These are phyloP conservation scores for Rhizopus microsporus DNA, from an alignment of 371 early-diverging fungal genomes.

Conservation along the genomic window DNA sequence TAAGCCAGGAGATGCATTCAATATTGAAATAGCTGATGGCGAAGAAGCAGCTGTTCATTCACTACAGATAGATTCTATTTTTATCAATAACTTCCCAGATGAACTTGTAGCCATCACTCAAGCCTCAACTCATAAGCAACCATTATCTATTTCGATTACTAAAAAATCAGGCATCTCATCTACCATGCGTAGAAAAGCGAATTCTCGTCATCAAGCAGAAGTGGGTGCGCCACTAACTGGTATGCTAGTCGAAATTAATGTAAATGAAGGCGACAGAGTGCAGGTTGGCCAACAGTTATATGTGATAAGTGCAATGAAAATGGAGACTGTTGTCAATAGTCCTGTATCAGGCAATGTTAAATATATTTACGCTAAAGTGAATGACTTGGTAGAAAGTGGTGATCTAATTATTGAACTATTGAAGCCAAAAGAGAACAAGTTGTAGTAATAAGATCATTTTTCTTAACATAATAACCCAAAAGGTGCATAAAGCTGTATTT, in stretches of 20 bases:
- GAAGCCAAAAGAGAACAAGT: slow-evolving; percentile 31
- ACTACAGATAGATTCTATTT: slow-evolving; percentile 35
- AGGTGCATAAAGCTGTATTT: no score
- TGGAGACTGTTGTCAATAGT: slow-evolving; percentile 43
- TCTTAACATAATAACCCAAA: no score
- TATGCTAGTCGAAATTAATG: slow-evolving; percentile 41
- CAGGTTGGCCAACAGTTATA: slow-evolving; percentile 33
- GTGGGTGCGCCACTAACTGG: slow-evolving; percentile 44
- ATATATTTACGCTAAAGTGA: slow-evolving; percentile 23
- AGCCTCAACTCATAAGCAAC: slow-evolving; percentile 15
- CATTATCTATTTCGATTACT: slow-evolving; percentile 24
- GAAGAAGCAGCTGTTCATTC: slow-evolving; percentile 19
- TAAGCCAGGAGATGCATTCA: slow-evolving; percentile 45
- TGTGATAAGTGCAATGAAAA: slow-evolving; percentile 51
- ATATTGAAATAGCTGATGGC: slow-evolving; percentile 24
- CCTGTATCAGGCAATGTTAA: slow-evolving; percentile 27
- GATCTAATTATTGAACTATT: slow-evolving; percentile 36
- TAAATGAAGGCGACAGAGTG: slow-evolving; percentile 32
- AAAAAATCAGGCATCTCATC: slow-evolving; percentile 25
- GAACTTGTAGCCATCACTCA: slow-evolving; percentile 28
- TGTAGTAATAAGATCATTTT: not conserved
- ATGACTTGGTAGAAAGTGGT: slow-evolving; percentile 40
- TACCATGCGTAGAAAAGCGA: slow-evolving; percentile 34
- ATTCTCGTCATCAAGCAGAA: slow-evolving; percentile 22
- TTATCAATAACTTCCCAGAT: slow-evolving; percentile 41